phyloP scores from a whole-genome alignment of 345 rosid species.

The Gossypium ekmanianum region DNA sequence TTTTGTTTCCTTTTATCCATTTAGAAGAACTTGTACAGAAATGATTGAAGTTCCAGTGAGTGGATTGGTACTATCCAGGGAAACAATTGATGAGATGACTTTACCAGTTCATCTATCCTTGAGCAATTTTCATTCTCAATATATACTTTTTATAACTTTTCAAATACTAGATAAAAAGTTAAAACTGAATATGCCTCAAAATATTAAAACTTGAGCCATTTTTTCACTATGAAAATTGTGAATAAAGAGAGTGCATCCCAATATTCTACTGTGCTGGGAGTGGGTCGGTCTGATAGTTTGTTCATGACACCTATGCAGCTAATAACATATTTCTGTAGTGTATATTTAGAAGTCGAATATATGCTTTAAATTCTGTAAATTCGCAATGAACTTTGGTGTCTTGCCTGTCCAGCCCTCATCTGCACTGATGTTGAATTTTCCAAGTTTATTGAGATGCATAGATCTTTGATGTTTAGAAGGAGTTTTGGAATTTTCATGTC shows the following conservation, averaged over 20 bases:
- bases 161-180: neutral
- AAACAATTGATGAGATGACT: neutral
- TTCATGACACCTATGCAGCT: neutral
- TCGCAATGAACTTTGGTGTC: neutral
- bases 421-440: neutral
- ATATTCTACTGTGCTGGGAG: neutral
- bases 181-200: neutral
- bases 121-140: neutral
- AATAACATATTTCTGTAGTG: neutral
- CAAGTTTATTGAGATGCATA: neutral
- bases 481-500: neutral
- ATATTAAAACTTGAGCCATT: neutral
- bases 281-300: neutral
- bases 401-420: neutral
- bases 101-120: neutral
- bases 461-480: neutral
- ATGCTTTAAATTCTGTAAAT: neutral
- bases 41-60: neutral
- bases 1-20: constrained; percentile 12
- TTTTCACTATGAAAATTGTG: neutral
- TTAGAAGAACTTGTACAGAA: neutral
- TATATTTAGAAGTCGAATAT: neutral
- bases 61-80: neutral
- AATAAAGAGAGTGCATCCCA: neutral
- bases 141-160: neutral